A percentile compares a stretch with the other conserved stretches of the same genome.
Conservation (phyloP, 305 asterid genomes). For the Solanum hybrid region DNA sequence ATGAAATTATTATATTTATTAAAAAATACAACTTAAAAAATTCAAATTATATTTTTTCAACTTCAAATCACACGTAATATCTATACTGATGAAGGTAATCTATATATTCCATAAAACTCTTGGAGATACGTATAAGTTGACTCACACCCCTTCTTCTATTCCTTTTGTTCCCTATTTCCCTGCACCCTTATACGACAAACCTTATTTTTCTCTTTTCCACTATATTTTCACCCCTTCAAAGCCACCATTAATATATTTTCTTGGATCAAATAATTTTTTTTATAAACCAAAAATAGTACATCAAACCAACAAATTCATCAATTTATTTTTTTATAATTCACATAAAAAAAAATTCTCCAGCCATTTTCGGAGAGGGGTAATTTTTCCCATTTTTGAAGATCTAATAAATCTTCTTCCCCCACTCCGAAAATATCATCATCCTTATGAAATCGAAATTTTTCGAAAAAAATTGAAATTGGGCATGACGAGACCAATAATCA, state of each 20-base stretch:
- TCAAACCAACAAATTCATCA: neutral
- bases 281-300: neutral
- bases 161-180: neutral
- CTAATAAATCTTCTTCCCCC: neutral
- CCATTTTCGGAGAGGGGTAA: constrained; percentile 2
- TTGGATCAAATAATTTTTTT: neutral
- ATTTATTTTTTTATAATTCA: neutral
- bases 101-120: neutral
- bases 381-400: neutral
- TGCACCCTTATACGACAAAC: neutral
- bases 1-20: neutral
- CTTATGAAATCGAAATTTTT: neutral
- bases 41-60: neutral
- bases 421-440: neutral
- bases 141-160: neutral
- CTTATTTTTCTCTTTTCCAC: neutral
- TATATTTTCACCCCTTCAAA: neutral
- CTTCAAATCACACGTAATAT: neutral
- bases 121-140: neutral
- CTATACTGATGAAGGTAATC: neutral
- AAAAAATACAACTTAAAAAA: neutral
- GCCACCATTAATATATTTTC: neutral
- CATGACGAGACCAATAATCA: neutral
- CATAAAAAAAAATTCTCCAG: neutral
- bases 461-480: neutral